Base-by-base conservation (phyloP, 345 rosid genomes). In the Rhodamnia rubescens region DNA sequence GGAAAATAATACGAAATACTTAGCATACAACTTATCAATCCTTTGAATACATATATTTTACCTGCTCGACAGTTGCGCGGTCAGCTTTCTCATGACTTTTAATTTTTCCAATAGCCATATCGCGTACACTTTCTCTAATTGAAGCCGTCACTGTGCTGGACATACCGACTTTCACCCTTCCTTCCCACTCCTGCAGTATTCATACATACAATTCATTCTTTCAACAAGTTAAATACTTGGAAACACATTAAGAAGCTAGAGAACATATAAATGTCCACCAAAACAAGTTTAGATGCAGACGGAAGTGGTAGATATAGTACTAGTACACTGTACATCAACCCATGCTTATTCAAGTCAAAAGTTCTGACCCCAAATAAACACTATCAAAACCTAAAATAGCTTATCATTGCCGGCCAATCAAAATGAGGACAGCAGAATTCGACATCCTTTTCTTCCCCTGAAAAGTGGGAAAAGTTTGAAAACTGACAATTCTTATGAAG, bases 21-120 rank as follows among this genome's bases (percentile, higher is more conserved):
- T 32, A 0, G 20, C 12, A 82, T 36, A 52, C 29, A 50, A 82
- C 3, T 27, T 52, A 12, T 82, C 1, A 4, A 2, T 32, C 47
- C 8, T 18, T 59, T 20, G 12, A 83, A 44, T 11, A 49, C 53
- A 53, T 18, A 42, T 42, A 4, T 22, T 56, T 86, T 56, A 97
- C 99, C 98, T 95, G 98, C 91, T 97, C 99, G 84, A 93, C 98
- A 15, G 99, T 97, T n/a, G 99, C 99, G 42, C 98, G 96, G 83
- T 97, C 98, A 0, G 98, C 96, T 90, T 96, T 97, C 88, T 97
- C 99, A 11, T 92, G 94, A 55, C 89, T 92, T 87, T 85, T 96
- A 64, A 91, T 93, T 87, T 93, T 94, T 7, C 98, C 98, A 59
- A 92, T 95, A 53, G 98, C 93, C 85, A 91, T 93, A 3, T 91